Evolutionary conservation across 176 grass and related monocot genomes (phyloP), one percentile per base, ranked within the genome.

Genomic region (Cocos nucifera): DNA sequence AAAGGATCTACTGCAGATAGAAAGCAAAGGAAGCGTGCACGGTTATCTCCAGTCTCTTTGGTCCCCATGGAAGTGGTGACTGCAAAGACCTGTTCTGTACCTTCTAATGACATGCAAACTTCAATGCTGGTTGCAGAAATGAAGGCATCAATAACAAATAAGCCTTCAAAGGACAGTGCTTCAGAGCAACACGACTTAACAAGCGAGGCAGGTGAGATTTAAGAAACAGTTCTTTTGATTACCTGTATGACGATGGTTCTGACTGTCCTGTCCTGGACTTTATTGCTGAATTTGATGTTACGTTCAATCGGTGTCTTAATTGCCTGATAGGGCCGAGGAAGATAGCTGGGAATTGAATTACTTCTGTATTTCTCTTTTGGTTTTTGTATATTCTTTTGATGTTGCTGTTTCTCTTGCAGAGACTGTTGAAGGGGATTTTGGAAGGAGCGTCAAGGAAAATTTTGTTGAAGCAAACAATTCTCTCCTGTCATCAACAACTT

Each of bases 171-270:
- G 18, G 18, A 30, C 30, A 28, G 2, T 76, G 2, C 48, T 57
- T 17, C 20, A 56, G 62, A 78, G 49, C 35, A 59, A 6, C 65
- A 75, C 5, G 53, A 70, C 26, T 59, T 26, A 6, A 70, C 55
- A 78, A 61, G 65, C 63, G 22, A 26, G 49, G 22, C 22, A 56
- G 62, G 86, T 89, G 50, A 75, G 80, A 68, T 66, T 51, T 58
- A 53, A 30, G 19, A 58, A 49, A 2, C 4, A 10, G 54, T 53
- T 62, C 20, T 25, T 58, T 7, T 72, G 77, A n/a, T 75, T 17
- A 25, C 35, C 10, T 14, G 8, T 12, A 44, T 44, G 35, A 44
- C 14, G 8, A 44, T 44, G 35, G 8, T 44, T 44, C 9, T 44
- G 10, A 44, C 2, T 44, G 35, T 44, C 5, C 28, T 44, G 10